Evolutionary conservation across 2,329 filamentous ascomycete species (phyloP).

Genomic region (Sordariomycetes sp.): DNA sequence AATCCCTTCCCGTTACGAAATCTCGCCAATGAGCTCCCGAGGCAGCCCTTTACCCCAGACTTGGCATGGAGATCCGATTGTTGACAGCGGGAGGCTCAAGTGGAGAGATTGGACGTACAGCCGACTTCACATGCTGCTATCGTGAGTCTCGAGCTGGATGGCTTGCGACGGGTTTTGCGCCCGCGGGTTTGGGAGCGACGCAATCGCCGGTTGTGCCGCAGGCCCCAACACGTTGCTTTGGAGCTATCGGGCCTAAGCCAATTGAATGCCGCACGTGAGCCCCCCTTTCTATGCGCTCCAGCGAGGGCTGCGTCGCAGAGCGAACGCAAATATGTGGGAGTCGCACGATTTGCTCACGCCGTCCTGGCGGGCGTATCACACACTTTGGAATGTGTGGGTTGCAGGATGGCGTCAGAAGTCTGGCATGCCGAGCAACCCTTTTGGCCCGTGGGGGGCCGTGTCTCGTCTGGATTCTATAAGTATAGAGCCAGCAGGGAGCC

Average conservation of each 20-base stretch:
- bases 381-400: not conserved
- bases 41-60: conserved; percentile 1
- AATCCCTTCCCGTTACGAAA: conserved; percentile 1
- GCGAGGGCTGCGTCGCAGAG: not conserved
- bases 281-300: not conserved
- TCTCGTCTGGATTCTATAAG: too few species aligned
- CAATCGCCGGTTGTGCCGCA: not conserved
- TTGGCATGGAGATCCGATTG: conserved; percentile 1
- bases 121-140: not conserved
- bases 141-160: not conserved
- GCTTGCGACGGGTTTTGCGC: too few species aligned
- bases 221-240: not conserved
- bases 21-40: conserved; percentile 1
- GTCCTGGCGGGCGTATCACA: too few species aligned
- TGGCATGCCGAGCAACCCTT: not conserved
- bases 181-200: not conserved
- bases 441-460: not conserved
- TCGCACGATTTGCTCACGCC: too few species aligned
- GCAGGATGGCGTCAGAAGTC: not conserved
- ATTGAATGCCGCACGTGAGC: conserved; percentile 1
- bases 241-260: not conserved
- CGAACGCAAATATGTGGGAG: not conserved
- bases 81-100: conserved; percentile 1
- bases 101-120: not conserved
- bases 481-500: too few species aligned